Evolutionary conservation across 176 grass and related monocot species (phyloP).

Genomic region (barley (Hordeum vulgare)): MorexV3_pseudomolecules_assembly NC_058519.1:510970969-510971468

Average conservation of each 20-base stretch:
- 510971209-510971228: not conserved
- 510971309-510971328: conserved; percentile 99
- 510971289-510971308: conserved; percentile 37
- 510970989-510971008: conserved; percentile 96
- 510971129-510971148: not conserved
- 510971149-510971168: not conserved
- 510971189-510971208: not conserved
- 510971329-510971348: conserved; percentile 94
- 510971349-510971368: conserved; percentile 92
- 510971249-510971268: not conserved
- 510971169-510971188: conserved; percentile 8
- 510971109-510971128: not conserved
- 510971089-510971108: not conserved
- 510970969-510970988: conserved; percentile 92
- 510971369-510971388: conserved; percentile 77
- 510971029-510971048: conserved; percentile 84
- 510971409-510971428: too few species aligned
- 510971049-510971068: conserved; percentile 60
- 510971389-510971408: too few species aligned
- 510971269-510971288: conserved; percentile 14
- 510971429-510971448: not conserved
- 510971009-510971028: conserved; percentile 86
- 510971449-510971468: conserved; percentile 1
- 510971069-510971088: conserved; percentile 1
- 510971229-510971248: not conserved